phyloP scores from a whole-genome alignment of 345 rosid genomes.

The Rubroshorea leprosula region DNA sequence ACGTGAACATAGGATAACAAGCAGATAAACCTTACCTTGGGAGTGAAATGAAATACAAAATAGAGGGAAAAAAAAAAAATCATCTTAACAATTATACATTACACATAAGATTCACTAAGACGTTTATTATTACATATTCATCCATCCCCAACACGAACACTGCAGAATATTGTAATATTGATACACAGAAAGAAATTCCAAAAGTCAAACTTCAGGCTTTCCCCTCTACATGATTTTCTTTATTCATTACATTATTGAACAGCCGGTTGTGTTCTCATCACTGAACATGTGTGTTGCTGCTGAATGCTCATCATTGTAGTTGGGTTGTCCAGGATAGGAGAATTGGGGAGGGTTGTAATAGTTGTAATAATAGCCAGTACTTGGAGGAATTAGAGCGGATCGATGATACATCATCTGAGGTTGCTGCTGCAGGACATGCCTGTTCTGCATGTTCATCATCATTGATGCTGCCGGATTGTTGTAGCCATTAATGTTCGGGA shows the following conservation, averaged over 20 bases:
- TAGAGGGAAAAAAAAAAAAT: conserved; percentile 9
- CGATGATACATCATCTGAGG: conserved; percentile 71
- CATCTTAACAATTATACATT: conserved; percentile 22
- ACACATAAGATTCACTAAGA: conserved; percentile 15
- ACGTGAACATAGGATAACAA: no score
- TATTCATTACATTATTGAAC: conserved; percentile 40
- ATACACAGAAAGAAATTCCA: conserved; percentile 14
- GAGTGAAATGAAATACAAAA: no score
- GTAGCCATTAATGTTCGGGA: conserved; percentile 46
- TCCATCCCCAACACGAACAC: not conserved
- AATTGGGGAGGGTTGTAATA: conserved; percentile 31
- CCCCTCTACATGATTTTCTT: not conserved
- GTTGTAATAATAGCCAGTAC: conserved; percentile 53
- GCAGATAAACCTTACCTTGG: no score
- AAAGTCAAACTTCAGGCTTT: conserved; percentile 15
- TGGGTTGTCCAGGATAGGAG: conserved; percentile 28
- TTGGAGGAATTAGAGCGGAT: conserved; percentile 41
- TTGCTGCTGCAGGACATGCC: conserved; percentile 39
- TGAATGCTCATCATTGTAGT: conserved; percentile 24
- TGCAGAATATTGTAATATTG: conserved; percentile 17
- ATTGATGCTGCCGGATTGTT: conserved; percentile 26
- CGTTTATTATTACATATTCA: conserved; percentile 6
- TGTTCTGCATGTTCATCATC: conserved; percentile 49
- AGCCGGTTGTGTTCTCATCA: conserved; percentile 44
- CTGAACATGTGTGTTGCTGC: conserved; percentile 35